A percentile compares a stretch with the other conserved stretches of the same genome.
These are phyloP conservation scores for Phytophthora fragariaefolia DNA, from an alignment of 352 stramenopile species.

Conservation along the genomic window DNA sequence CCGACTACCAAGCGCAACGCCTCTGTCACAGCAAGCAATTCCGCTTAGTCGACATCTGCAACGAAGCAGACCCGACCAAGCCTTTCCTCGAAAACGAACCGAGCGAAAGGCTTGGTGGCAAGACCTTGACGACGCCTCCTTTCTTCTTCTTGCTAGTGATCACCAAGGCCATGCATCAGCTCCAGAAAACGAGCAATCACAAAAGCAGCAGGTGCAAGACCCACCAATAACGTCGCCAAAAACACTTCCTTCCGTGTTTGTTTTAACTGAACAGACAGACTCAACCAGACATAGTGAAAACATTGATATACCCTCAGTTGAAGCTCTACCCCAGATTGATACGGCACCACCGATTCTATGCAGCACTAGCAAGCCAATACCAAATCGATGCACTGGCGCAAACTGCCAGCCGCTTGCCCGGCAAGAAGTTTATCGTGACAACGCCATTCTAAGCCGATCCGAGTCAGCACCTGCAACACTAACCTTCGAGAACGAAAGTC, in stretches of 20 bases:
- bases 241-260: conserved; percentile 32
- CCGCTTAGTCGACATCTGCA: conserved; percentile 36
- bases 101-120: conserved; percentile 46
- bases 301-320: background rate
- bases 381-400: background rate
- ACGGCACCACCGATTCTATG: background rate
- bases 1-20: conserved; percentile 29
- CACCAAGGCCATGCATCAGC: conserved; percentile 3
- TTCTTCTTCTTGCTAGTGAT: conserved; percentile 22
- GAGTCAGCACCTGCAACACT: conserved; percentile 57
- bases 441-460: conserved; percentile 34
- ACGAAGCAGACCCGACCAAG: conserved; percentile 28
- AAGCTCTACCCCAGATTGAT: conserved; percentile 25
- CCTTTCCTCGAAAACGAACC: conserved; percentile 42
- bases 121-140: conserved; percentile 35
- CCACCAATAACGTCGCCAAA: background rate
- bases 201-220: conserved; percentile 10
- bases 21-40: conserved; percentile 36
- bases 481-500: conserved; percentile 27
- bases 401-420: background rate
- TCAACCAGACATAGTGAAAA: conserved; percentile 8
- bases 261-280: conserved; percentile 26
- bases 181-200: background rate
- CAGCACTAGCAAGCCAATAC: background rate
- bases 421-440: background rate